These are phyloP conservation scores for Polyporus arcularius DNA, from an alignment of 768 basidiomycete genomes.

Conservation along the genomic window DNA sequence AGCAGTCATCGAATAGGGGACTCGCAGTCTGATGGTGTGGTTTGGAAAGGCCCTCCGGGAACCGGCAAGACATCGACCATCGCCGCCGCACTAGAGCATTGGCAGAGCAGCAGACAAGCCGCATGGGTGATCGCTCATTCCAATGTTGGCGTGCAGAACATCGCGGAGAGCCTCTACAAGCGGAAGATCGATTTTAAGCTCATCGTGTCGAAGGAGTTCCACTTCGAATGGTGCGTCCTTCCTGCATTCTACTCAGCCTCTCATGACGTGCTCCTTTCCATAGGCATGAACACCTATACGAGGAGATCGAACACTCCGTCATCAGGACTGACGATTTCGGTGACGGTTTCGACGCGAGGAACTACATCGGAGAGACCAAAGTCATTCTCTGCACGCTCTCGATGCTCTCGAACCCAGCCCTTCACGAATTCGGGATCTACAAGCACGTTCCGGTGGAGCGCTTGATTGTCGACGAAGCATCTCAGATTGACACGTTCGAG, in stretches of 20 bases:
- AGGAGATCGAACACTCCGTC: constrained; percentile 33
- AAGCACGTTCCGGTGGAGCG: constrained; percentile 35
- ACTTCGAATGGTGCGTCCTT: constrained; percentile 29
- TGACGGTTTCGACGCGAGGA: constrained; percentile 18
- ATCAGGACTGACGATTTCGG: constrained; percentile 39
- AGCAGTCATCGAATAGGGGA: background rate
- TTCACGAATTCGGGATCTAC: constrained; percentile 19
- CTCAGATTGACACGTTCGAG: constrained; percentile 41
- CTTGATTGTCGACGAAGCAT: constrained; percentile 50
- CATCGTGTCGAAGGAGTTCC: constrained; percentile 32
- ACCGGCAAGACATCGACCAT: constrained; percentile 50
- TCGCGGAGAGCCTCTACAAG: constrained; percentile 68
- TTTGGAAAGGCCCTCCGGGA: constrained; percentile 37
- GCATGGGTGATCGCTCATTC: constrained; percentile 80
- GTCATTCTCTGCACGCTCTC: constrained; percentile 50
- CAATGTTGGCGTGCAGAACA: constrained; percentile 85
- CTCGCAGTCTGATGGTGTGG: background rate
- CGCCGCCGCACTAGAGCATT: constrained; percentile 32
- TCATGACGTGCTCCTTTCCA: background rate
- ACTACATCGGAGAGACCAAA: constrained; percentile 31
- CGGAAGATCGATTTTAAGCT: constrained; percentile 62
- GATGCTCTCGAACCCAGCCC: constrained; percentile 40
- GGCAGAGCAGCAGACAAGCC: background rate
- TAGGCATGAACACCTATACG: constrained; percentile 56
- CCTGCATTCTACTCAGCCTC: no score